Conservation (phyloP, 2,329 filamentous ascomycete species). For the Ceratocystis smalleyi region DNA sequence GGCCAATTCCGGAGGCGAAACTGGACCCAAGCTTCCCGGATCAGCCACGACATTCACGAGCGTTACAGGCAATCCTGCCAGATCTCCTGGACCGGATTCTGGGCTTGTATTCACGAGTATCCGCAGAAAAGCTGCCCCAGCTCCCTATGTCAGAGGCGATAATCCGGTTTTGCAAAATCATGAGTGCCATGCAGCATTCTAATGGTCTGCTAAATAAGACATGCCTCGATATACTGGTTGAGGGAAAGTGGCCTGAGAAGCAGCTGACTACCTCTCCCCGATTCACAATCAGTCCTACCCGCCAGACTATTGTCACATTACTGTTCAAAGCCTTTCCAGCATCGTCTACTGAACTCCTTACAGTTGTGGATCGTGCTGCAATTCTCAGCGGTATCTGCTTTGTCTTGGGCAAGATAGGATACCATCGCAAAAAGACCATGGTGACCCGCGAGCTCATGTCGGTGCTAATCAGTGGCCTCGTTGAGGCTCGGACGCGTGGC, state of each 20-base stretch:
- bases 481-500: constrained; percentile 80
- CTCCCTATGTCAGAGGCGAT: constrained; percentile 57
- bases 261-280: constrained; percentile 37
- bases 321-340: constrained; percentile 58
- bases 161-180: constrained; percentile 56
- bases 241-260: constrained; percentile 40
- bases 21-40: constrained; percentile 25
- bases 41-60: constrained; percentile 39
- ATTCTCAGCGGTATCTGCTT: constrained; percentile 75
- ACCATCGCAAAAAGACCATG: constrained; percentile 81
- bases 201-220: constrained; percentile 46
- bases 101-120: constrained; percentile 55
- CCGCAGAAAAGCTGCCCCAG: constrained; percentile 54
- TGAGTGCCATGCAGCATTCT: constrained; percentile 50
- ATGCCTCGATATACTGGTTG: constrained; percentile 49
- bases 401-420: constrained; percentile 64
- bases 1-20: constrained; percentile 27
- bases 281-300: constrained; percentile 39
- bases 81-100: constrained; percentile 63
- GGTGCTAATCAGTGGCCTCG: constrained; percentile 65
- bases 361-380: constrained; percentile 58
- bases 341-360: constrained; percentile 48
- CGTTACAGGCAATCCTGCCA: constrained; percentile 46
- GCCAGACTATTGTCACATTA: constrained; percentile 48
- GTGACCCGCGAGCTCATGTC: constrained; percentile 73